These are phyloP conservation scores for Thalassiosira livingstoniorum DNA, from an alignment of 352 stramenopile species.

Conservation along the genomic window DNA sequence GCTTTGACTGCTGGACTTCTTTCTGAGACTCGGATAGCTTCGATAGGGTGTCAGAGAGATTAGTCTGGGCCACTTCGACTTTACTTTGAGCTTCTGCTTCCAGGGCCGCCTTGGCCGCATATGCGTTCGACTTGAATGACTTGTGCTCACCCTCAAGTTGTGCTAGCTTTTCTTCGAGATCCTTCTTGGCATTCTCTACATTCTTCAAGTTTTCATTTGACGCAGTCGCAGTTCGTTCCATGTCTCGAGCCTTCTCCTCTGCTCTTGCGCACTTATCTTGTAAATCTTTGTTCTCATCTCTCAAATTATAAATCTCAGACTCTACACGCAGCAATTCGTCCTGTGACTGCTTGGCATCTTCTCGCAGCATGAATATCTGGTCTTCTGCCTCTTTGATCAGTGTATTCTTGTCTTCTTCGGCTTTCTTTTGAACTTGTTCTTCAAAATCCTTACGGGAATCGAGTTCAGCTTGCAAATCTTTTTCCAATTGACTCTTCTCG, in stretches of 20 bases:
- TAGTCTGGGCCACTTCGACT: slow-evolving; percentile 32
- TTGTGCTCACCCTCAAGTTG: slow-evolving; percentile 49
- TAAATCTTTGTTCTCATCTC: slow-evolving; percentile 56
- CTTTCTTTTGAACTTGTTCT: slow-evolving; percentile 50
- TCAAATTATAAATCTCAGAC: slow-evolving; percentile 55
- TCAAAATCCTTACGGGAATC: slow-evolving; percentile 47
- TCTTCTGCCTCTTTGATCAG: slow-evolving; percentile 62
- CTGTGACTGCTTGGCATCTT: slow-evolving; percentile 53
- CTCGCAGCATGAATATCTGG: slow-evolving; percentile 45
- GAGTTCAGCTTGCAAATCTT: slow-evolving; percentile 54
- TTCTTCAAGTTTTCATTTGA: slow-evolving; percentile 43
- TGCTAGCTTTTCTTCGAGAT: slow-evolving; percentile 45
- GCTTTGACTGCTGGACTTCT: slow-evolving; percentile 37
- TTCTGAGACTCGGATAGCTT: slow-evolving; percentile 36
- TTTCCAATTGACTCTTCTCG: slow-evolving; percentile 68
- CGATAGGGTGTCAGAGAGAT: slow-evolving; percentile 34
- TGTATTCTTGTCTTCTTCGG: slow-evolving; percentile 59
- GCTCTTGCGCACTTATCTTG: slow-evolving; percentile 51
- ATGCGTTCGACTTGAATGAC: slow-evolving; percentile 53
- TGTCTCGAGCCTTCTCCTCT: slow-evolving; percentile 41
- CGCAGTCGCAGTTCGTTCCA: slow-evolving; percentile 26
- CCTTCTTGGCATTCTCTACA: slow-evolving; percentile 39
- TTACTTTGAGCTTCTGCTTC: slow-evolving; percentile 45
- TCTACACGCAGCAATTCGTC: slow-evolving; percentile 55
- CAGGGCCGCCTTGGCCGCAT: slow-evolving; percentile 47